Evolutionary conservation across 345 rosid genomes (phyloP).

Genomic region (Mallotus nudiflorus): DNA sequence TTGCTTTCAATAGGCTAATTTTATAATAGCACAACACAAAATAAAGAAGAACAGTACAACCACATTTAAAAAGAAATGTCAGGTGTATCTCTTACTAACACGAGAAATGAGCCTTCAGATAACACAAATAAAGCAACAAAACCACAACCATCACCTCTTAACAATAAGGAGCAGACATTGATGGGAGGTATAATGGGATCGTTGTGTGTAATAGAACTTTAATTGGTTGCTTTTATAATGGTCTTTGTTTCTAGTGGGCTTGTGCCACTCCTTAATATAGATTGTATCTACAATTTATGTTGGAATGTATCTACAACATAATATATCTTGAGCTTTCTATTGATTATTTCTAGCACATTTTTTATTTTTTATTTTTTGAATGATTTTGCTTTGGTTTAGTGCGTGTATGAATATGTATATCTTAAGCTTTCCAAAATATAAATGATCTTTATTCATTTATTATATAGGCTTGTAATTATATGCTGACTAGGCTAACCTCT

Average conservation of each 20-base stretch:
- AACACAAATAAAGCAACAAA: conserved; percentile 21
- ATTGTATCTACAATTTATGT: too few species aligned
- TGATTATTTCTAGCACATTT: too few species aligned
- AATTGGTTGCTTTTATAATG: conserved; percentile 81
- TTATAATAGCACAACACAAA: background rate
- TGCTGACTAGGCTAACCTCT: too few species aligned
- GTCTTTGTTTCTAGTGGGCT: conserved; percentile 89
- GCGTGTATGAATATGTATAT: too few species aligned
- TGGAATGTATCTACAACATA: too few species aligned
- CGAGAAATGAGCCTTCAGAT: conserved; percentile 39
- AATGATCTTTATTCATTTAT: too few species aligned
- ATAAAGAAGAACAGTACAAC: too few species aligned
- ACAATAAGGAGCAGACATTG: conserved; percentile 21
- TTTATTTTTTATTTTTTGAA: too few species aligned
- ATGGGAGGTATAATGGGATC: conserved; percentile 72
- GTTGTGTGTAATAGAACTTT: conserved; percentile 73
- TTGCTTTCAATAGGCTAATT: background rate
- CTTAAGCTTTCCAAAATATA: too few species aligned
- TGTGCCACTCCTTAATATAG: conserved; percentile 75
- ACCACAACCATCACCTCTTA: conserved; percentile 21
- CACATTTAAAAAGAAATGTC: conserved; percentile 46
- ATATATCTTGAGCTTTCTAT: too few species aligned
- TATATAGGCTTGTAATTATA: too few species aligned
- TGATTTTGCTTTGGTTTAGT: too few species aligned
- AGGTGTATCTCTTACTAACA: conserved; percentile 66